Evolutionary conservation across 768 basidiomycete species (phyloP).

Genomic region (Leccinum barrowsii): DNA sequence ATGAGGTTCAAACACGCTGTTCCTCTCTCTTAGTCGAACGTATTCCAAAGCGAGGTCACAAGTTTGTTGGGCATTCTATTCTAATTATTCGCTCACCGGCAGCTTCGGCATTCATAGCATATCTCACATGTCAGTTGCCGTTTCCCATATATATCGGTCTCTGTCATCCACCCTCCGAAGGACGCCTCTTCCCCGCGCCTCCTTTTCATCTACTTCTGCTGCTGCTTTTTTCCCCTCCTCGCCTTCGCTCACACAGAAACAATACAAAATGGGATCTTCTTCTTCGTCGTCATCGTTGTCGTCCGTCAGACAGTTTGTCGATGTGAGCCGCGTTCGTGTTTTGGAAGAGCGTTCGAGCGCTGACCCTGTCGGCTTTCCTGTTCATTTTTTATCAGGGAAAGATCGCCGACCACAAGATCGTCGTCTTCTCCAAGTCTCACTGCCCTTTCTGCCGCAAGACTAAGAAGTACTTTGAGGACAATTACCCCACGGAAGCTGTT

Average conservation of each 20-base stretch:
- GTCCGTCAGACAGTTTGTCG: conserved; percentile 34
- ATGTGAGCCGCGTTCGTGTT: conserved; percentile 32
- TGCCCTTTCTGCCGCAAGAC: conserved; percentile 53
- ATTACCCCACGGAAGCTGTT: conserved; percentile 39
- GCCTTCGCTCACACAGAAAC: conserved; percentile 17
- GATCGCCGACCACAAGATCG: conserved; percentile 49
- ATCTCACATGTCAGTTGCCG: conserved; percentile 1
- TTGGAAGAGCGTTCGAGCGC: neutral
- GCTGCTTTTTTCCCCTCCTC: conserved; percentile 29
- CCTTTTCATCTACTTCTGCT: neutral
- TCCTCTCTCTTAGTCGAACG: neutral
- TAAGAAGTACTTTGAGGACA: conserved; percentile 41
- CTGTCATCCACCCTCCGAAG: conserved; percentile 9
- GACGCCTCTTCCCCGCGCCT: neutral
- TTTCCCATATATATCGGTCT: conserved; percentile 24
- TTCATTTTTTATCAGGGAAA: conserved; percentile 36
- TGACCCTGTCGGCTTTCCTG: conserved; percentile 34
- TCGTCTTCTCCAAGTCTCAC: conserved; percentile 57
- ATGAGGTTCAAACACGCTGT: neutral
- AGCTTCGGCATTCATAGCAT: neutral
- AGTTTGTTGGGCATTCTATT: neutral
- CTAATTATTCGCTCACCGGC: neutral
- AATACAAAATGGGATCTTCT: conserved; percentile 4
- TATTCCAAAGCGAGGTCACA: neutral
- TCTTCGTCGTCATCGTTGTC: conserved; percentile 16